Conservation (phyloP, 495 filamentous ascomycete species). For the Xylaria venustula region DNA sequence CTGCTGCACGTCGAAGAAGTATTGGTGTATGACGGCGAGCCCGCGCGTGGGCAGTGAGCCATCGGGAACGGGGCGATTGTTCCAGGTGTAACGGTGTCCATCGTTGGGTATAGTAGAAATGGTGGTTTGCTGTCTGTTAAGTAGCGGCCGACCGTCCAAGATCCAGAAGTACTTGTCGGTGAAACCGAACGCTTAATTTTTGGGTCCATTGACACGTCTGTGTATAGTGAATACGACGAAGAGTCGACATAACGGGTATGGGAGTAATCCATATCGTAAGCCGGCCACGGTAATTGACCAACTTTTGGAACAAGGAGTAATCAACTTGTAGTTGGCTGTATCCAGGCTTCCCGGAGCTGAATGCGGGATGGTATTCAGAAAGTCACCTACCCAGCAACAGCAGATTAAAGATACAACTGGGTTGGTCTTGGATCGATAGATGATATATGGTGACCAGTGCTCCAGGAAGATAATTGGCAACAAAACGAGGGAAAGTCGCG, state of each 20-base stretch:
- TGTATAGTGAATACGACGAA: constrained; percentile 3
- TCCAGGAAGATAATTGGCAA: not conserved
- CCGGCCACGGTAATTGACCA: not conserved
- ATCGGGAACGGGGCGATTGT: constrained; percentile 13
- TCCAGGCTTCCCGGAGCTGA: not conserved
- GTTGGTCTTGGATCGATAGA: not conserved
- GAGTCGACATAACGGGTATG: not conserved
- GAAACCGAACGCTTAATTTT: constrained; percentile 13
- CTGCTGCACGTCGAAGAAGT: constrained; percentile 37
- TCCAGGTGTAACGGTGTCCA: constrained; percentile 12
- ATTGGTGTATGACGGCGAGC: constrained; percentile 36
- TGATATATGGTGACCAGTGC: not conserved
- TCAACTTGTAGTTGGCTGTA: not conserved
- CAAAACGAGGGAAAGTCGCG: not conserved
- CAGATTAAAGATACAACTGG: not conserved
- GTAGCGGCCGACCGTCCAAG: constrained; percentile 24
- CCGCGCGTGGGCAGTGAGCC: constrained; percentile 24
- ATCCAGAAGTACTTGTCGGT: constrained; percentile 4
- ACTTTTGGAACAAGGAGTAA: not conserved
- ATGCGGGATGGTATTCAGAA: not conserved
- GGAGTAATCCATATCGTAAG: constrained; percentile 5
- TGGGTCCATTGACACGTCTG: constrained; percentile 6
- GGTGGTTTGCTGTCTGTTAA: constrained; percentile 28
- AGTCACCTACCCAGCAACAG: not conserved
- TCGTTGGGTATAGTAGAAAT: constrained; percentile 23